These are phyloP conservation scores for Gleditsia sinensis DNA, from an alignment of 306 rosid genomes.

Conservation along the genomic window DNA sequence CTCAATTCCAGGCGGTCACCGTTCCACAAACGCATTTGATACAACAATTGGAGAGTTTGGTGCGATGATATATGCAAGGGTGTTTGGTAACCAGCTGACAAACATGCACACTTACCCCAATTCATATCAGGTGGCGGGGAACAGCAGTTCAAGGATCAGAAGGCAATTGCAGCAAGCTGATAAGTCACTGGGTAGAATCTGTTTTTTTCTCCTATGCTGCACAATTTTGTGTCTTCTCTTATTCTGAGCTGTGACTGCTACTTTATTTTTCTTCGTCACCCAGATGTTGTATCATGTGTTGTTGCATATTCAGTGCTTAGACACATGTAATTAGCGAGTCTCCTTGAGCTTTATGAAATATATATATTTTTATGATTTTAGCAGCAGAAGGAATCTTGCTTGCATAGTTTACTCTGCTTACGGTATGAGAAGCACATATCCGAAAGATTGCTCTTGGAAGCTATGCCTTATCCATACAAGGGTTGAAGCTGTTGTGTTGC, in stretches of 20 bases:
- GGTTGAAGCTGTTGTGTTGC: background rate
- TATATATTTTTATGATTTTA: background rate
- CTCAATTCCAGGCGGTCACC: slow-evolving; percentile 31
- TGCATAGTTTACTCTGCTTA: background rate
- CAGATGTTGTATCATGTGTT: slow-evolving; percentile 32
- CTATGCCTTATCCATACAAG: background rate
- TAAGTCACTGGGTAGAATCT: slow-evolving; percentile 69
- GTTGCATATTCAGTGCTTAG: slow-evolving; percentile 25
- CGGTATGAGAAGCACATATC: too few species aligned
- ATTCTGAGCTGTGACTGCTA: slow-evolving; percentile 64
- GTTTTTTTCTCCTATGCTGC: slow-evolving; percentile 82
- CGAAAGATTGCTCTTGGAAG: background rate
- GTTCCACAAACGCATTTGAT: slow-evolving; percentile 43
- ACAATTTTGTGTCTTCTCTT: slow-evolving; percentile 63
- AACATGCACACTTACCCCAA: slow-evolving; percentile 61
- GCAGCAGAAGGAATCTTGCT: background rate
- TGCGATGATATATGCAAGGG: slow-evolving; percentile 70
- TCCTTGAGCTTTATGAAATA: slow-evolving; percentile 1
- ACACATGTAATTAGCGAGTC: slow-evolving; percentile 33
- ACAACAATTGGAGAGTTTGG: slow-evolving; percentile 62
- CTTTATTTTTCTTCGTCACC: slow-evolving; percentile 12
- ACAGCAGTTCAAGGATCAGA: slow-evolving; percentile 62
- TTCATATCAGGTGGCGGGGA: slow-evolving; percentile 57
- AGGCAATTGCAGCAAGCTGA: slow-evolving; percentile 71
- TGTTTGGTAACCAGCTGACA: slow-evolving; percentile 68